phyloP scores from a whole-genome alignment of 2,329 filamentous ascomycete species.

The Waltergamsia citrina region DNA sequence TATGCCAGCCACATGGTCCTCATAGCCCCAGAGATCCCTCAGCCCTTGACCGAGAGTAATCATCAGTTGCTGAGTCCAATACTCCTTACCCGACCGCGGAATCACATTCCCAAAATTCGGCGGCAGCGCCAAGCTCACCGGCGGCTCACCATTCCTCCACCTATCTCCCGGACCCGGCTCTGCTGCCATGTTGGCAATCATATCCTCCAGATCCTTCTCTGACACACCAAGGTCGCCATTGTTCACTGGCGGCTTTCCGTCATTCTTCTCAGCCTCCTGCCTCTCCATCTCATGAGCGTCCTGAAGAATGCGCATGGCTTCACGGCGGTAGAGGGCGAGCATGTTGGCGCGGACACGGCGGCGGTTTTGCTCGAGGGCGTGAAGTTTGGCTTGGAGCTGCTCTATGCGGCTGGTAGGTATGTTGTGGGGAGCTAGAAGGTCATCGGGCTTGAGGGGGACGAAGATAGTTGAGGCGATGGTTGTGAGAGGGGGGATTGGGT shows the following conservation, averaged over 20 bases:
- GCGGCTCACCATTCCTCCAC: background rate
- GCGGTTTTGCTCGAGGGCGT: conserved; percentile 14
- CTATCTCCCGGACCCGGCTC: background rate
- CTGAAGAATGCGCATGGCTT: conserved; percentile 19
- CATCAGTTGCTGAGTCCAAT: background rate
- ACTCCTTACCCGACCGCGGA: background rate
- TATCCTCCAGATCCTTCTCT: conserved; percentile 9
- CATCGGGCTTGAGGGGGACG: conserved; percentile 17
- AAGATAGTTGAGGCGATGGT: conserved; percentile 21
- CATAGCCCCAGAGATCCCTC: conserved; percentile 11
- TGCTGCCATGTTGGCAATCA: conserved; percentile 18
- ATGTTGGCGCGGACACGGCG: conserved; percentile 19
- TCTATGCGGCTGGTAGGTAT: conserved; percentile 8
- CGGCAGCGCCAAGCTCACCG: background rate
- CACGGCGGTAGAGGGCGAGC: conserved; percentile 15
- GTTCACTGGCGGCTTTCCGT: background rate
- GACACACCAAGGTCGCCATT: too few species aligned
- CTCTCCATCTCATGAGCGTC: conserved; percentile 9
- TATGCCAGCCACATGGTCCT: conserved; percentile 5
- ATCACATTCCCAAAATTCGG: conserved; percentile 9
- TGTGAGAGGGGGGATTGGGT: conserved; percentile 10
- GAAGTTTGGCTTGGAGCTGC: conserved; percentile 11
- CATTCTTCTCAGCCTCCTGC: background rate
- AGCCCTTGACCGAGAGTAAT: conserved; percentile 2
- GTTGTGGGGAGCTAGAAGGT: conserved; percentile 10